Percentiles rank a stretch among this genome's conserved stretches.
Evolutionary conservation across 441 rosid species (phyloP).

Genomic region (Adansonia gregorii): DNA sequence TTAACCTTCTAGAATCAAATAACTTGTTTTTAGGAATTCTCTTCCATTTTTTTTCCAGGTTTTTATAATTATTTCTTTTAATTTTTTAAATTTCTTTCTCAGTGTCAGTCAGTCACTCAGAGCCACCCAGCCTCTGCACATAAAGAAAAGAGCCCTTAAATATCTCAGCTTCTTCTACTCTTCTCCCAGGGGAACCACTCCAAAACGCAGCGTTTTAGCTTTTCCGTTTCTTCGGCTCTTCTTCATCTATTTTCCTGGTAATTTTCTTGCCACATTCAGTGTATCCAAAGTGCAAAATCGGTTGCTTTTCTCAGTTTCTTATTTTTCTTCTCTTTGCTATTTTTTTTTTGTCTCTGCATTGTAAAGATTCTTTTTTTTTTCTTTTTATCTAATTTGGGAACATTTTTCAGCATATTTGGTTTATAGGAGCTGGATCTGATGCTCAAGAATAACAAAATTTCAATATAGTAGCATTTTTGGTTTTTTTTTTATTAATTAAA

Average conservation of each 20-base stretch:
- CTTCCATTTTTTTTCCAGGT: background rate
- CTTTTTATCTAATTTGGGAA: conserved; percentile 13
- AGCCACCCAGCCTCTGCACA: background rate
- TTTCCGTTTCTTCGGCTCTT: conserved; percentile 15
- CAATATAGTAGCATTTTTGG: background rate
- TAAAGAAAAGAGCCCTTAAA: conserved; percentile 3
- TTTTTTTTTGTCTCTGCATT: conserved; percentile 31
- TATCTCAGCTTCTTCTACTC: background rate
- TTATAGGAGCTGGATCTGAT: conserved; percentile 29
- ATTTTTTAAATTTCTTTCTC: background rate
- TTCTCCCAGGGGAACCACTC: conserved; percentile 13
- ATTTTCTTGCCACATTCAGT: background rate
- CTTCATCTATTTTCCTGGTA: background rate
- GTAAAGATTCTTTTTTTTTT: conserved; percentile 18
- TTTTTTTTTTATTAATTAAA: background rate
- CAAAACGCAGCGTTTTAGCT: conserved; percentile 22
- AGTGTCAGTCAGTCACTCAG: background rate
- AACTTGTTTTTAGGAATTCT: background rate
- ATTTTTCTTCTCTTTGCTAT: background rate
- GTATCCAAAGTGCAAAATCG: background rate
- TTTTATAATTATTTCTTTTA: background rate
- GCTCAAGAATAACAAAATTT: background rate
- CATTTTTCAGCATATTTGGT: conserved; percentile 7
- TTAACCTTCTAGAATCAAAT: background rate
- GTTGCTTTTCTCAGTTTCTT: background rate